Evolutionary conservation across 352 stramenopile genomes (phyloP).

Genomic region (Phytophthora foliorum): DNA sequence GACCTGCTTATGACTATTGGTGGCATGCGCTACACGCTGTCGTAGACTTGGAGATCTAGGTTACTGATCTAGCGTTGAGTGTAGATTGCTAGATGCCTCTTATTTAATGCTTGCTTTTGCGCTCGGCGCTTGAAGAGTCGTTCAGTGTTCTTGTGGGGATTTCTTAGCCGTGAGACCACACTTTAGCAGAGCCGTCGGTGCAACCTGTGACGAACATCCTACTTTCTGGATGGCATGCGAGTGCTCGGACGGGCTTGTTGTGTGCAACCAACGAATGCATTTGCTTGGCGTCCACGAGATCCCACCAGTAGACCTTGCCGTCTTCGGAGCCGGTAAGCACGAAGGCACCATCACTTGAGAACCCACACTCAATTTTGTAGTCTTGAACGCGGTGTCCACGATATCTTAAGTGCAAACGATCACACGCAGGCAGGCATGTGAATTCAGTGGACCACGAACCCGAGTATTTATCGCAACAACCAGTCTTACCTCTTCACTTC

Average conservation of each 20-base stretch:
- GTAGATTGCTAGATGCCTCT: conserved; percentile 4
- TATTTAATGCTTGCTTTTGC: conserved; percentile 29
- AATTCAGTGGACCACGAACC: background rate
- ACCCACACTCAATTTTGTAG: conserved; percentile 79
- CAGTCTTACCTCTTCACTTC: conserved; percentile 75
- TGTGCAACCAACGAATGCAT: conserved; percentile 65
- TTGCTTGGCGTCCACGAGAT: conserved; percentile 52
- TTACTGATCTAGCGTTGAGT: background rate
- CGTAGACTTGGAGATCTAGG: conserved; percentile 41
- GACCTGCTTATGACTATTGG: conserved; percentile 89
- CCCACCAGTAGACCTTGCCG: conserved; percentile 71
- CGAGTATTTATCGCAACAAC: background rate
- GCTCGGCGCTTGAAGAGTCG: background rate
- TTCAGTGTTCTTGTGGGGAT: too few relatives aligned
- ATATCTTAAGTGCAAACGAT: conserved; percentile 47
- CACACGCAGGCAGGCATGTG: conserved; percentile 12
- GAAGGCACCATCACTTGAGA: conserved; percentile 72
- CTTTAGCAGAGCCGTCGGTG: conserved; percentile 74
- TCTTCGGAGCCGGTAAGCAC: conserved; percentile 85
- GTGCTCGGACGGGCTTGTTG: conserved; percentile 64
- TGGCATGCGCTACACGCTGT: conserved; percentile 87
- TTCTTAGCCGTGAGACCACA: conserved; percentile 52
- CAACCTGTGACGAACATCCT: conserved; percentile 74
- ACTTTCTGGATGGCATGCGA: conserved; percentile 71
- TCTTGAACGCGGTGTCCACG: conserved; percentile 66